Percentiles rank a stretch among this genome's conserved stretches.
These are phyloP conservation scores for Auricularia sp. DNA, from an alignment of 768 basidiomycete genomes.

Conservation along the genomic window DNA sequence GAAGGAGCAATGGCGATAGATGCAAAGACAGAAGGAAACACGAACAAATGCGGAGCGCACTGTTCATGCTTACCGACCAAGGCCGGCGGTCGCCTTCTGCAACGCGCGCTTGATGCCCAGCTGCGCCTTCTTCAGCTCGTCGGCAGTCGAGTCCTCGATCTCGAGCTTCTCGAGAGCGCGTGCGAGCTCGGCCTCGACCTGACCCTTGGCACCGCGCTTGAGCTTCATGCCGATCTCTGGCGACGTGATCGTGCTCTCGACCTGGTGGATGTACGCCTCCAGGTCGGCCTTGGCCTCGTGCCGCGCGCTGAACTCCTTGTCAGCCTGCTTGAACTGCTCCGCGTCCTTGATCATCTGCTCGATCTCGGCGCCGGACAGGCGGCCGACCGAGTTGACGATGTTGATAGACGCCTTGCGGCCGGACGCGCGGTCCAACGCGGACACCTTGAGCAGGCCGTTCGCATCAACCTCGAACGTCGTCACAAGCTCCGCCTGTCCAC, in stretches of 20 bases:
- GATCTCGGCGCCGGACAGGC: constrained; percentile 94
- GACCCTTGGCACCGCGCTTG: constrained; percentile 89
- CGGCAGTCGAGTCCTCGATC: constrained; percentile 87
- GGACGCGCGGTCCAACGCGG: constrained; percentile 95
- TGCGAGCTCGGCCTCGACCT: constrained; percentile 96
- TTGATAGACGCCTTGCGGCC: constrained; percentile 98
- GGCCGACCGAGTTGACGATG: constrained; percentile 98
- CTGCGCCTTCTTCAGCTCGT: constrained; percentile 94
- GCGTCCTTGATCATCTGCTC: constrained; percentile 99
- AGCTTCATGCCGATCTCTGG: constrained; percentile 98
- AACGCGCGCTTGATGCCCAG: constrained; percentile 92
- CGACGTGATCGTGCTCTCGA: constrained; percentile 90
- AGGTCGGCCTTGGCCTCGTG: constrained; percentile 98
- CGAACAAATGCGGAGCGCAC: too few species aligned
- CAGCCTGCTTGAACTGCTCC: constrained; percentile 91
- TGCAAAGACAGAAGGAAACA: too few species aligned
- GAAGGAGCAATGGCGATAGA: too few species aligned
- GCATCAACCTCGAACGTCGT: constrained; percentile 99
- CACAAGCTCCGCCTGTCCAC: constrained; percentile 98
- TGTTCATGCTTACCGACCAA: constrained; percentile 43
- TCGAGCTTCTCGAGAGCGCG: constrained; percentile 97
- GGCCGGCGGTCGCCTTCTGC: constrained; percentile 92
- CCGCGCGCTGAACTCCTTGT: constrained; percentile 96
- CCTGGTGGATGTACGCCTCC: constrained; percentile 95
- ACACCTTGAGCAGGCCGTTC: constrained; percentile 98